Evolutionary conservation across 2,329 filamentous ascomycete genomes (phyloP).

Genomic region (Penicillium sp.): DNA sequence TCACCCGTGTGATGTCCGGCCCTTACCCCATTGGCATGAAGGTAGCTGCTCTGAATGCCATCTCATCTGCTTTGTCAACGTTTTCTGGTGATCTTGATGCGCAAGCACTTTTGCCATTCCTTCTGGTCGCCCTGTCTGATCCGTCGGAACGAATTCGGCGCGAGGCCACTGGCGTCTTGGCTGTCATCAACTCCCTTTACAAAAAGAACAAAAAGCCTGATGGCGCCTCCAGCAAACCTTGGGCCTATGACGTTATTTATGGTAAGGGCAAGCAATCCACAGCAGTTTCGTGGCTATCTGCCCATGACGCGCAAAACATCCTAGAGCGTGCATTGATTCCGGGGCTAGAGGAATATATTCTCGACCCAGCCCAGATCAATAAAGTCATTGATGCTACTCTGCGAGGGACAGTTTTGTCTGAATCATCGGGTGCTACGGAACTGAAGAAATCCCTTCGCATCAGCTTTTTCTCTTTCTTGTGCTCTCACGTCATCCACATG

Average conservation of each 20-base stretch:
- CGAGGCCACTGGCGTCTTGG: constrained; percentile 70
- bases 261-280: constrained; percentile 56
- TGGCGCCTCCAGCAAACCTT: constrained; percentile 46
- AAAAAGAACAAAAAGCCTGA: constrained; percentile 50
- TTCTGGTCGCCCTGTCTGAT: constrained; percentile 75
- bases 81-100: constrained; percentile 64
- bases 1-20: constrained; percentile 74
- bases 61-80: constrained; percentile 60
- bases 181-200: constrained; percentile 59
- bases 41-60: constrained; percentile 69
- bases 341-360: constrained; percentile 79
- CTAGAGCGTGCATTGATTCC: constrained; percentile 71
- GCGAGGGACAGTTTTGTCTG: constrained; percentile 50
- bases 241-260: constrained; percentile 71
- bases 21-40: constrained; percentile 71
- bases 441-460: constrained; percentile 67
- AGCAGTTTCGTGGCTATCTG: constrained; percentile 60
- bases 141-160: constrained; percentile 75
- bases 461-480: constrained; percentile 71
- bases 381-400: constrained; percentile 66
- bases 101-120: constrained; percentile 82
- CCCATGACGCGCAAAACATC: constrained; percentile 63
- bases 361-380: constrained; percentile 74
- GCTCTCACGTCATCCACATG: constrained; percentile 71
- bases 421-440: constrained; percentile 53